Evolutionary conservation across 352 stramenopile genomes (phyloP).

Genomic region (Globisporangium camurandrum): DNA sequence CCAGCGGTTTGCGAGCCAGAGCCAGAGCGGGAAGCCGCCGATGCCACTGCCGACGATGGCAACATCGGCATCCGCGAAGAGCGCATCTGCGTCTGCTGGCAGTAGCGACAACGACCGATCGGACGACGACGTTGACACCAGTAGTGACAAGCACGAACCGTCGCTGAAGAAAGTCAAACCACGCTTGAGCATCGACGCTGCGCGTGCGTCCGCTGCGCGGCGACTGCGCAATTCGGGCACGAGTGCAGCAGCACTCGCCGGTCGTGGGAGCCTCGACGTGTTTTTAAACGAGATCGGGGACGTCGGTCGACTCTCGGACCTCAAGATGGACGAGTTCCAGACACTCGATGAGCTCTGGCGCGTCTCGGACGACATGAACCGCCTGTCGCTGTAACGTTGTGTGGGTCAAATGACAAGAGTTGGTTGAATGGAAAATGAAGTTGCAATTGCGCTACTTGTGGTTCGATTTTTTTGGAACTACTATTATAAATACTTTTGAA

Average conservation of each 20-base stretch:
- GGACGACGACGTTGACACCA: slow-evolving; percentile 30
- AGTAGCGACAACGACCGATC: slow-evolving; percentile 28
- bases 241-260: slow-evolving; percentile 29
- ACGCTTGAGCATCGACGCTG: slow-evolving; percentile 67
- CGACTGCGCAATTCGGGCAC: slow-evolving; percentile 58
- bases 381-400: slow-evolving; percentile 76
- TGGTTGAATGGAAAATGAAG: too few species aligned
- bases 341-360: slow-evolving; percentile 76
- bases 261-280: slow-evolving; percentile 56
- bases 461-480: too few species aligned
- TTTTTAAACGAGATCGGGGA: slow-evolving; percentile 80
- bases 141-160: slow-evolving; percentile 29
- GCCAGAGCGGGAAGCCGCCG: slow-evolving; percentile 36
- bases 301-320: slow-evolving; percentile 69
- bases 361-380: slow-evolving; percentile 81
- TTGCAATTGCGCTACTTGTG: too few species aligned
- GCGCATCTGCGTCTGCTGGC: slow-evolving; percentile 1
- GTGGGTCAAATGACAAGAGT: too few species aligned
- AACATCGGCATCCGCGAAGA: slow-evolving; percentile 22
- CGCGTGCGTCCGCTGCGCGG: slow-evolving; percentile 57
- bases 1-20: slow-evolving; percentile 54
- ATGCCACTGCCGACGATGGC: slow-evolving; percentile 21
- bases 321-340: slow-evolving; percentile 84
- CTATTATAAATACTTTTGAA: too few species aligned
- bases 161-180: slow-evolving; percentile 73